phyloP scores from a whole-genome alignment of 192 early-diverging fungal genomes.

The Backusella parvicylindrica region DNA sequence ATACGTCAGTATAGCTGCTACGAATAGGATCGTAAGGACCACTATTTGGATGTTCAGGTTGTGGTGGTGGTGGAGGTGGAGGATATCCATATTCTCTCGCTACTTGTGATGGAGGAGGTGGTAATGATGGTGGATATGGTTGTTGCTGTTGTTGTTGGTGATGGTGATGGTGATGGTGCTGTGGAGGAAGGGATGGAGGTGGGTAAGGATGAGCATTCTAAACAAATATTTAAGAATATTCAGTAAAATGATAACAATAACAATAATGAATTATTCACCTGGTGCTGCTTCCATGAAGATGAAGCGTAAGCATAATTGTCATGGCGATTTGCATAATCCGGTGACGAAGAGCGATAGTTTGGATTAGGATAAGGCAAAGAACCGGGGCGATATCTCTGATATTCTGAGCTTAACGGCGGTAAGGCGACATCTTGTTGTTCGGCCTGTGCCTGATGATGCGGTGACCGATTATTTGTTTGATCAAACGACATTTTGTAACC shows the following conservation, averaged over 20 bases:
- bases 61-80: not conserved
- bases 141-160: not conserved
- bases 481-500: slow-evolving; percentile 8
- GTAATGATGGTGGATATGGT: not conserved
- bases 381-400: not conserved
- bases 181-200: not conserved
- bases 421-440: not conserved
- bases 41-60: not conserved
- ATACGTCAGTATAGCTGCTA: not conserved
- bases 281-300: slow-evolving; percentile 4
- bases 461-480: slow-evolving; percentile 9
- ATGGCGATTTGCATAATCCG: not conserved
- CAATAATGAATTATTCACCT: not conserved
- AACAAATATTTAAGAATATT: not conserved
- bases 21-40: slow-evolving; percentile 25
- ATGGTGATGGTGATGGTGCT: not conserved
- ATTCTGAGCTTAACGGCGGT: not conserved
- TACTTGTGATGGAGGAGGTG: not conserved
- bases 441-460: not conserved
- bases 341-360: not conserved
- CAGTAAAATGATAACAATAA: not conserved
- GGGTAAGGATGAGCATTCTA: not conserved
- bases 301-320: slow-evolving; percentile 7
- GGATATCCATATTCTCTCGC: slow-evolving; percentile 3
- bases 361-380: not conserved